These are phyloP conservation scores for Antarctomyces pellizariae DNA, from an alignment of 495 filamentous ascomycete species.

Conservation along the genomic window DNA sequence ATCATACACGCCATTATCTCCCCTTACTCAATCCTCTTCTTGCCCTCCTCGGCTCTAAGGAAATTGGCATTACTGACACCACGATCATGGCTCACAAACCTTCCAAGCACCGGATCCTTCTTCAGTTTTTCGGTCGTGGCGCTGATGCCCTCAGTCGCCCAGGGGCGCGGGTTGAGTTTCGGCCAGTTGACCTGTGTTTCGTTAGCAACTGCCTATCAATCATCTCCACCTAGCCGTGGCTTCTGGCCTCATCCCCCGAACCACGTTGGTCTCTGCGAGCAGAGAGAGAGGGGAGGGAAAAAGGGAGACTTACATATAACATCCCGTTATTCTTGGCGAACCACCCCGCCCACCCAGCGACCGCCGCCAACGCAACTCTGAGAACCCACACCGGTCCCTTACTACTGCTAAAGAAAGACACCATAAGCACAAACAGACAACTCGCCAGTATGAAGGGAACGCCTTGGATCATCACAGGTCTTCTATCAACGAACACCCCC, in stretches of 20 bases:
- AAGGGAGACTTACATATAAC: slow-evolving; percentile 51
- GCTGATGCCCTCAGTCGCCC: slow-evolving; percentile 68
- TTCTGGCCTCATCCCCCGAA: too few relatives aligned
- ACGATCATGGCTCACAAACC: slow-evolving; percentile 49
- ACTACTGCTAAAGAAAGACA: slow-evolving; percentile 56
- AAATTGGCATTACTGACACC: slow-evolving; percentile 57
- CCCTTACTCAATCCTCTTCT: slow-evolving; percentile 72
- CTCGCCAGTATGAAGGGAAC: slow-evolving; percentile 79
- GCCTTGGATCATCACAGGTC: slow-evolving; percentile 66
- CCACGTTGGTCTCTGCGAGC: too few relatives aligned
- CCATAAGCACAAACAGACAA: slow-evolving; percentile 64
- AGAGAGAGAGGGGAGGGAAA: background rate
- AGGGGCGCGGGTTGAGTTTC: slow-evolving; percentile 68
- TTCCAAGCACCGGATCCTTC: slow-evolving; percentile 53
- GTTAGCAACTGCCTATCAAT: slow-evolving; percentile 6
- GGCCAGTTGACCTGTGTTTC: slow-evolving; percentile 83
- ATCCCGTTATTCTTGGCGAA: slow-evolving; percentile 71
- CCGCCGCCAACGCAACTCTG: slow-evolving; percentile 43
- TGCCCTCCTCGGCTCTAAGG: slow-evolving; percentile 75
- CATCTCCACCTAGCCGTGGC: too few relatives aligned
- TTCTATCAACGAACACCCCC: slow-evolving; percentile 63
- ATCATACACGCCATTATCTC: too few relatives aligned
- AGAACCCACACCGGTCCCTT: slow-evolving; percentile 63
- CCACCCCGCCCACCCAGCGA: slow-evolving; percentile 40
- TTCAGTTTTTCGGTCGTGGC: slow-evolving; percentile 58